phyloP scores from a whole-genome alignment of 2,329 filamentous ascomycete species.

The Chaetomium sp. region DNA sequence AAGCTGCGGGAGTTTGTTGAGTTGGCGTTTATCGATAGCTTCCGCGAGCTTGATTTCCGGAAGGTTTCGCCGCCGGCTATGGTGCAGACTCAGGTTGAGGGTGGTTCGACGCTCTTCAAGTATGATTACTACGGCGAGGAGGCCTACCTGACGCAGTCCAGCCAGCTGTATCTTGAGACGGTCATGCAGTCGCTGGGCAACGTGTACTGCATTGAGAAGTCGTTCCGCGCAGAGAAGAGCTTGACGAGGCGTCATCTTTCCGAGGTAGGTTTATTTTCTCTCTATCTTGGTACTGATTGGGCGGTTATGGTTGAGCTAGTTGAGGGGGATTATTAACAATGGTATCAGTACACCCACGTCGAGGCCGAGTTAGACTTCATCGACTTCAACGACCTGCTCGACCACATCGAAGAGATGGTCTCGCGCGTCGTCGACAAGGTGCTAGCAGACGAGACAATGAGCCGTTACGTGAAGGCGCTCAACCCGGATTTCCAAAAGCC shows the following conservation, averaged over 20 bases:
- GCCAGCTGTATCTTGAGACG: slow-evolving; percentile 95
- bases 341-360: slow-evolving; percentile 73
- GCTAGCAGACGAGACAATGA: slow-evolving; percentile 65
- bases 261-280: slow-evolving; percentile 39
- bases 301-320: background rate
- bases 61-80: slow-evolving; percentile 86
- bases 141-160: slow-evolving; percentile 93
- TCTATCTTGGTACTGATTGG: background rate
- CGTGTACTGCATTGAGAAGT: slow-evolving; percentile 97
- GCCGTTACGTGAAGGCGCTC: slow-evolving; percentile 70
- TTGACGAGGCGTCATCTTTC: slow-evolving; percentile 89
- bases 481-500: slow-evolving; percentile 87
- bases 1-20: slow-evolving; percentile 78
- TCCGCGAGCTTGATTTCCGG: slow-evolving; percentile 67
- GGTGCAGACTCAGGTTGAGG: slow-evolving; percentile 93
- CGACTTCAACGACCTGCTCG: slow-evolving; percentile 79
- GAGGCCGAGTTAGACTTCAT: slow-evolving; percentile 97
- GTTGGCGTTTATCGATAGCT: slow-evolving; percentile 71
- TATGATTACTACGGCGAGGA: slow-evolving; percentile 60
- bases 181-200: slow-evolving; percentile 84
- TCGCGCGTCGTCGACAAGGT: slow-evolving; percentile 77
- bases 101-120: slow-evolving; percentile 82
- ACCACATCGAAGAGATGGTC: slow-evolving; percentile 79
- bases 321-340: background rate
- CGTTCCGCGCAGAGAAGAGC: slow-evolving; percentile 95